Evolutionary conservation across 192 early-diverging fungal genomes (phyloP).

Genomic region (Piromyces finnis): DNA sequence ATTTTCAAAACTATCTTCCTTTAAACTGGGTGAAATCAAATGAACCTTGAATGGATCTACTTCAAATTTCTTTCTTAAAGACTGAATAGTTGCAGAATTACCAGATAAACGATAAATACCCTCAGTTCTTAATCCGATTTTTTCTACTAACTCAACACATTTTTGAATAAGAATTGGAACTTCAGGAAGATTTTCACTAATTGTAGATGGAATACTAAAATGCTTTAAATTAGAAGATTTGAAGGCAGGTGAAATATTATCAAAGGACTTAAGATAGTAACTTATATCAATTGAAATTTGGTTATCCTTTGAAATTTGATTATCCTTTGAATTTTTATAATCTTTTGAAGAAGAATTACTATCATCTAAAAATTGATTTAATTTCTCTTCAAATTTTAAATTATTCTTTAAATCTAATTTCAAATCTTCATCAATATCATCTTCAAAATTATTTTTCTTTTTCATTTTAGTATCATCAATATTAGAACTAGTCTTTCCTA

Average conservation of each 20-base stretch:
- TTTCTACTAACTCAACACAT: slow-evolving; percentile 48
- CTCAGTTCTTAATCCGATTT: slow-evolving; percentile 45
- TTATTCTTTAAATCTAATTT: not conserved
- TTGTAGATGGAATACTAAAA: not conserved
- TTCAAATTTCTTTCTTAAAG: slow-evolving; percentile 40
- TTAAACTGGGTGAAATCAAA: not conserved
- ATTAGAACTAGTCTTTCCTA: not conserved
- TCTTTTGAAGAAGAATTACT: not conserved
- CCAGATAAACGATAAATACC: slow-evolving; percentile 71
- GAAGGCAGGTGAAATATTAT: not conserved
- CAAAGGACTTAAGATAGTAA: not conserved
- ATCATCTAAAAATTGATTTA: not conserved
- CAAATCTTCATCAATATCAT: not conserved
- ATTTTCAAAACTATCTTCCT: not conserved
- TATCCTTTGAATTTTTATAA: not conserved
- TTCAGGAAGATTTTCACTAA: slow-evolving; percentile 1
- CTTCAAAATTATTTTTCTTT: not conserved
- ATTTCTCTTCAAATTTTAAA: not conserved
- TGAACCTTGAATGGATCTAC: not conserved
- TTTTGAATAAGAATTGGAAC: slow-evolving; percentile 50
- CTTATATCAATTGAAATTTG: not conserved
- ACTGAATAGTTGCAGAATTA: slow-evolving; percentile 46
- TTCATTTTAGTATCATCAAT: not conserved
- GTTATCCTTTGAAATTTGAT: not conserved
- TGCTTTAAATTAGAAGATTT: not conserved